Base-by-base conservation (phyloP, 2,329 filamentous ascomycete species). In the Neophaeococcomyces mojaviensis region DNA sequence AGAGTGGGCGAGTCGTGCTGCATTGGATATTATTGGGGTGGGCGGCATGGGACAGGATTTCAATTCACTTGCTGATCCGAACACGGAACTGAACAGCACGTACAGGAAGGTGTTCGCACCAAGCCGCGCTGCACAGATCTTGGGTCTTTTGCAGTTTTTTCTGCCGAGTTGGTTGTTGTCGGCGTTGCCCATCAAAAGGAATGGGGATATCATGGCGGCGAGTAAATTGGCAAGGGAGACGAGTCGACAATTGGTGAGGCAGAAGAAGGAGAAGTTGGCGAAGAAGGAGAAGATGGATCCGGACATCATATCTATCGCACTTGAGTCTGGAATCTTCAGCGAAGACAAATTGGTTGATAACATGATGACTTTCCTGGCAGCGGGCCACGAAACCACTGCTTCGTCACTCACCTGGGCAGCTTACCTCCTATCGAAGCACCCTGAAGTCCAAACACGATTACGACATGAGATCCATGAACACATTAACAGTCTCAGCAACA, bases 321-420 rank as follows among this genome's bases (percentile, higher is more conserved):
- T 94, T 39, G 77, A 82, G 60, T 87, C 81, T 32, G 85, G 84
- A 38, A 79, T 73, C 4, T 92, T 94, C 65, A 76, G 68, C 10
- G 86, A 92, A 51, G 84, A 88, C 39, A 80, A 87, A 49, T 76
- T 94, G n/a, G 78, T 88, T 30, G 84, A 92, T 62, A 88, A 94
- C 65, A 77, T 92, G 61, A 92, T 94, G 86, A 94, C 86, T 0
- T 92, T 94, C 68, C 76, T 94, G 4, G 84, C 83, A 1, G 88
- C 88, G 0, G 83, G 56, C 34, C 59, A 61, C 43, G 59, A 62
- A 46, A 63, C 59, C 7, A 62, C 58, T 26, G 57, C 59, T 0
- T 53, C 54, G 4, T 55, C 59, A 7, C 52, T 63, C 34, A 54
- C 53, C 9, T 62, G 60, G 59, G 57, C 57, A 15, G 46, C 54